Percentiles rank a stretch among this genome's conserved stretches.
Conservation (phyloP, 441 rosid species). For the Adansonia gregorii region DNA sequence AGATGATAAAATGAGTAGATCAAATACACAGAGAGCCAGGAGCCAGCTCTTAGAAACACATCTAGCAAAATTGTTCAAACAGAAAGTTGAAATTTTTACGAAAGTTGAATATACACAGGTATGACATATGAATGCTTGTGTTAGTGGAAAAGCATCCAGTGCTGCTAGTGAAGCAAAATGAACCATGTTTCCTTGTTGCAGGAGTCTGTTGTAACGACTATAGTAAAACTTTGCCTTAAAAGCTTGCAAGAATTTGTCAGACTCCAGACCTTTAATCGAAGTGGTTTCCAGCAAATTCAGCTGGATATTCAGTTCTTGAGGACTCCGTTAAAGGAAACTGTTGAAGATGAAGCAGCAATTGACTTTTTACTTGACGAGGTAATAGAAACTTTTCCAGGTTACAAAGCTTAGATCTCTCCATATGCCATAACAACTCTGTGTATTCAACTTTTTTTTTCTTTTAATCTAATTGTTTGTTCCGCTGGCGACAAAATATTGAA, state of each 20-base stretch:
- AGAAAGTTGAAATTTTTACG: slow-evolving; percentile 94
- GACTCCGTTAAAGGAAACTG: slow-evolving; percentile 68
- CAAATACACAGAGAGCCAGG: slow-evolving; percentile 80
- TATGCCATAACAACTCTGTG: background rate
- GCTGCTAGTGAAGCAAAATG: slow-evolving; percentile 23
- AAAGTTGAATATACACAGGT: slow-evolving; percentile 97
- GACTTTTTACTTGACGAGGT: slow-evolving; percentile 99
- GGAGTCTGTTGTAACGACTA: slow-evolving; percentile 82
- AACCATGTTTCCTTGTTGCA: slow-evolving; percentile 42
- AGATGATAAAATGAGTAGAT: slow-evolving; percentile 71
- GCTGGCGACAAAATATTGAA: background rate
- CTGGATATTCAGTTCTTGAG: slow-evolving; percentile 92
- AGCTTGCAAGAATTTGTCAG: slow-evolving; percentile 97
- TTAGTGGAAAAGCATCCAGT: slow-evolving; percentile 19
- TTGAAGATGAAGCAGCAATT: slow-evolving; percentile 89
- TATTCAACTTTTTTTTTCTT: background rate
- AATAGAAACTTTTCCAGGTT: slow-evolving; percentile 23
- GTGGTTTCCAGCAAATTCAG: slow-evolving; percentile 99
- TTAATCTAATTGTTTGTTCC: background rate
- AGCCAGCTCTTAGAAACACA: slow-evolving; percentile 98
- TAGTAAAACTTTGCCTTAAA: slow-evolving; percentile 81
- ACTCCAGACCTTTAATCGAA: slow-evolving; percentile 87
- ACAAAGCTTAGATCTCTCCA: background rate
- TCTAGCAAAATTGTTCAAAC: slow-evolving; percentile 97
- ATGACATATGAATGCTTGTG: slow-evolving; percentile 26